phyloP scores from a whole-genome alignment of 2,329 filamentous ascomycete genomes.

The Aspergillus unguis region DNA sequence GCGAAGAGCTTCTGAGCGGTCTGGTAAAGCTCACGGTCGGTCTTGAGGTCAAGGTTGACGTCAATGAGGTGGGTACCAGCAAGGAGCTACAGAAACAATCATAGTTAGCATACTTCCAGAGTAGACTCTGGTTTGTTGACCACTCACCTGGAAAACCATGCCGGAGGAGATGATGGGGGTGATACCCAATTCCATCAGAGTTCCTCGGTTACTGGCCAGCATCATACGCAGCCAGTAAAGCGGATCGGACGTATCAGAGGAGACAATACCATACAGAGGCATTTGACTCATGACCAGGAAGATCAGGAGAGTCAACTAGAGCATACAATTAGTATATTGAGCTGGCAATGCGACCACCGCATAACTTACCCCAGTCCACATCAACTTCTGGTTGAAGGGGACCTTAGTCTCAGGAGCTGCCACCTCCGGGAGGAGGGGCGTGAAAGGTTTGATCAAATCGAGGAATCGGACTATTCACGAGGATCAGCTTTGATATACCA shows the following conservation, averaged over 20 bases:
- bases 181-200: slow-evolving; percentile 93
- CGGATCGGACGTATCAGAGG: slow-evolving; percentile 95
- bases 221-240: slow-evolving; percentile 99
- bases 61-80: slow-evolving; percentile 99
- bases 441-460: slow-evolving; percentile 99
- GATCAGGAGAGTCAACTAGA: slow-evolving; percentile 80
- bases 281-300: slow-evolving; percentile 99
- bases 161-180: slow-evolving; percentile 99
- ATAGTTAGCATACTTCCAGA: slow-evolving; percentile 15
- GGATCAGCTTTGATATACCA: slow-evolving; percentile 28
- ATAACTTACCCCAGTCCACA: slow-evolving; percentile 72
- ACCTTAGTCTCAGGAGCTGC: slow-evolving; percentile 97
- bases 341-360: slow-evolving; percentile 11
- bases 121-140: background rate
- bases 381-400: slow-evolving; percentile 97
- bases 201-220: slow-evolving; percentile 97
- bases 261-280: slow-evolving; percentile 98
- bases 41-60: slow-evolving; percentile 99
- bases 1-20: slow-evolving; percentile 98
- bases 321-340: slow-evolving; percentile 20
- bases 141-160: slow-evolving; percentile 88
- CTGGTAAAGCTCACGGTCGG: slow-evolving; percentile 99
- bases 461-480: slow-evolving; percentile 81
- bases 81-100: slow-evolving; percentile 60
- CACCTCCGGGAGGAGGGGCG: slow-evolving; percentile 99